phyloP scores from a whole-genome alignment of 2,329 filamentous ascomycete genomes.

The Exophiala calicioides region DNA sequence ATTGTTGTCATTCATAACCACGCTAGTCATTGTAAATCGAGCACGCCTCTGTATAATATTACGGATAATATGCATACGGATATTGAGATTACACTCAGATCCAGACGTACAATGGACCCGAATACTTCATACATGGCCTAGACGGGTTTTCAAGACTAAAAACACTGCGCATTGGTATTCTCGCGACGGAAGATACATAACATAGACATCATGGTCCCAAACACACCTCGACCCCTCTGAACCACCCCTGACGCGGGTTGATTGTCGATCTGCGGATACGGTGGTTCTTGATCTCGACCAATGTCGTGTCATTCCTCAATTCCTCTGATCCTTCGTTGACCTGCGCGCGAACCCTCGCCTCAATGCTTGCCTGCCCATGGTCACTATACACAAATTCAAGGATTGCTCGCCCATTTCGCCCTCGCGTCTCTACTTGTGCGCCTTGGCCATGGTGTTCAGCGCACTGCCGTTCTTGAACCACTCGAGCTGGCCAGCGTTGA shows the following conservation, averaged over 20 bases:
- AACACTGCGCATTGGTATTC: conserved; percentile 21
- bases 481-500: conserved; percentile 96
- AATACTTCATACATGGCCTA: no score
- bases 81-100: no score
- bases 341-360: neutral
- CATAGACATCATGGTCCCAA: conserved; percentile 22
- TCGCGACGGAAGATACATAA: conserved; percentile 26
- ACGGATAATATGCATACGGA: no score
- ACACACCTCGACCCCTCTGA: conserved; percentile 1
- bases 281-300: conserved; percentile 5
- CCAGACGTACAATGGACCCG: no score
- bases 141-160: neutral
- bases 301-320: neutral
- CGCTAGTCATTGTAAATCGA: no score
- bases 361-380: no score
- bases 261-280: no score
- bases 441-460: conserved; percentile 97
- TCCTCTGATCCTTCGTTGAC: neutral
- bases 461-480: conserved; percentile 99
- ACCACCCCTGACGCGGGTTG: neutral
- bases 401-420: neutral
- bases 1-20: no score
- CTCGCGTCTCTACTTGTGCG: neutral
- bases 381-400: conserved; percentile 20
- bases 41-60: no score